Base-by-base conservation (phyloP, 805 yeast genomes). In the Kazachstania africana region DNA sequence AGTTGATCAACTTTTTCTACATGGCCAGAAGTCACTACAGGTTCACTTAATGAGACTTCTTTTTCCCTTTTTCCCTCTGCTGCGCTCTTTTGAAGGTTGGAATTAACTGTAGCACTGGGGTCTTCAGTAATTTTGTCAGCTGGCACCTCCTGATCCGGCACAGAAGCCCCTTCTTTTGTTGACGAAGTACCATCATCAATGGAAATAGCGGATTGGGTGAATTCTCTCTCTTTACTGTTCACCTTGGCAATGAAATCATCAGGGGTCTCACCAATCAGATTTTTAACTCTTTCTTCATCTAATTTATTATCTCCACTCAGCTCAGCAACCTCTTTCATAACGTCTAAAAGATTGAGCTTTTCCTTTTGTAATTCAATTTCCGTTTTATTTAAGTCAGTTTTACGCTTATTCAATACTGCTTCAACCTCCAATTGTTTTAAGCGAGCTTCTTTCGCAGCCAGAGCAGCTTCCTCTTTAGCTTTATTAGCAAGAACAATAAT, bases 271-370 rank as follows among this genome's bases (percentile, higher is more conserved):
- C 59, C 59, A 27, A 55, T 41, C 24, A 51, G 38, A 6, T 48
- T 38, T 32, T 53, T 55, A 8, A 53, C 49, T 30, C 45, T 53
- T 10, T 43, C 49, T 27, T 52, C 57, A 28, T 50, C 57, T 20
- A 55, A 36, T 28, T 44, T 36, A 12, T 41, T 44, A 20, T 47
- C 55, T 25, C 56, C 56, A 15, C 44, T 44, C n/a, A 53, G 54
- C 43, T 63, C 67, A 9, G 68, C 56, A 31, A 62, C 53, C 26
- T 55, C 44, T 38, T 53, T 55, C 54, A 63, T 66, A 25, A 58
- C 57, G 13, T 38, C 40, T 22, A 38, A 26, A n/a, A 38, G 22
- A 16, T 26, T 29, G 15, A 40, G 50, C 43, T 50, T 60, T 43
- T 48, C 59, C 47, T 43, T 57, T 39, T 55, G 61, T 34, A 62